Evolutionary conservation across 164 flowering plant genomes (phyloP), one percentile per base, ranked within the genome.

Genomic region (Protea cynaroides): DNA sequence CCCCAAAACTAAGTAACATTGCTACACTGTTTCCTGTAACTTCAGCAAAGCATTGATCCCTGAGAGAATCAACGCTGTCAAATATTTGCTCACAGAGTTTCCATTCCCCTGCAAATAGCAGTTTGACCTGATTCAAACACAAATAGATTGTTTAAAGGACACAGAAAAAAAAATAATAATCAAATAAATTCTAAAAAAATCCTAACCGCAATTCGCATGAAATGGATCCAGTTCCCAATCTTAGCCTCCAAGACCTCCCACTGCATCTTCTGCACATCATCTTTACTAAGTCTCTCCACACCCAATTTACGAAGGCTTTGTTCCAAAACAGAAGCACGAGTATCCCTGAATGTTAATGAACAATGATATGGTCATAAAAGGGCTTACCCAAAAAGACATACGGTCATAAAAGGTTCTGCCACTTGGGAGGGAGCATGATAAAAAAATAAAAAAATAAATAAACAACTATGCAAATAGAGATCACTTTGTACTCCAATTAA

Each of bases 181-280:
- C 22, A 66, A 23, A 15, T n/a, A 5, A 58, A 60, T 55, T 52
- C 7, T 43, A 43, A 9, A 21, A 14, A 65, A 74, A 70, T 65
- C 23, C 94, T 79, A 82, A 90, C 98, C 72, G 94, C 80, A 71
- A 90, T 87, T 14, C 92, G 84, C 96, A 93, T 86, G 73, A 70
- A 85, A 74, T 83, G 92, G 64, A 89, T 87, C 98, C 97, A 93
- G 52, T 81, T 87, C 68, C 96, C 97, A 69, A 93, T 90, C 72
- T 93, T 93, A 50, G 90, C 86, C 73, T 93, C 98, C 78, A 90
- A 72, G 75, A 79, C 88, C 70, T 93, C 98, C 98, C 98, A 93
- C 65, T 84, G 97, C 98, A 93, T 84, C 82, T 74, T 93, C 71
- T 93, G 97, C 52, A 90, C 97, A 74, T 90, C 98, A 34, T 93